Evolutionary conservation across 192 early-diverging fungal genomes (phyloP), one percentile per base, ranked within the genome.

Genomic region (Coemansia sp.): DNA sequence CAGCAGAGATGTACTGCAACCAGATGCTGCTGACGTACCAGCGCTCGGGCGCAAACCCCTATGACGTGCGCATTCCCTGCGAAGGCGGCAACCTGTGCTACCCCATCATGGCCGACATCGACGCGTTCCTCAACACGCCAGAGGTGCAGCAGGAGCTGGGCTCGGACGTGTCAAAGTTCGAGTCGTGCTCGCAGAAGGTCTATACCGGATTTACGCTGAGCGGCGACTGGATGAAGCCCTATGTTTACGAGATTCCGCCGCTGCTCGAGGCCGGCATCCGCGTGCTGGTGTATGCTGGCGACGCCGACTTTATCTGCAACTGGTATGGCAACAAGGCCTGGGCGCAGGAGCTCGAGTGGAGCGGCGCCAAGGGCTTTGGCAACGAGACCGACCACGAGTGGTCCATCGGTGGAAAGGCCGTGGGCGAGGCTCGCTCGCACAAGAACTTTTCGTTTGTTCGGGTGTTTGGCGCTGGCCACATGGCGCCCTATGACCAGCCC

Each of bases 401-500:
- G 94, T 60, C 74, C 28, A 83, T 85, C n/a, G 83, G 72, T 48
- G 88, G 85, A 7, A 78, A 85, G 74, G 53, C 65, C 52, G 86
- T 75, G 25, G 87, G 85, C 22, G 89, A 92, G 65, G 84, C 90
- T 16, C 87, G 93, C 27, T 69, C 74, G 1, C 83, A 76, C 53
- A 84, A 87, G 58, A 83, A 82, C 49, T 86, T 99, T 55, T 86
- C 93, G 29, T 99, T 92, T 82, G 72, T 99, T 58, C 85, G 88
- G 20, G 84, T 93, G 14, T 94, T 86, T 77, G 90, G 86, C 59
- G 93, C 90, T 47, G 93, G 96, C 3, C 92, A 94, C 54, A 94
- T 94, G 92, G 85, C 85, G 14, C 95, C 95, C n/a, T 93, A 94
- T 68, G 95, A 98, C 75, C 90, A 95, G 82, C 91, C 93, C 52